Base-by-base conservation (phyloP, 2,329 filamentous ascomycete species). In the Aspergillus sp. region DNA sequence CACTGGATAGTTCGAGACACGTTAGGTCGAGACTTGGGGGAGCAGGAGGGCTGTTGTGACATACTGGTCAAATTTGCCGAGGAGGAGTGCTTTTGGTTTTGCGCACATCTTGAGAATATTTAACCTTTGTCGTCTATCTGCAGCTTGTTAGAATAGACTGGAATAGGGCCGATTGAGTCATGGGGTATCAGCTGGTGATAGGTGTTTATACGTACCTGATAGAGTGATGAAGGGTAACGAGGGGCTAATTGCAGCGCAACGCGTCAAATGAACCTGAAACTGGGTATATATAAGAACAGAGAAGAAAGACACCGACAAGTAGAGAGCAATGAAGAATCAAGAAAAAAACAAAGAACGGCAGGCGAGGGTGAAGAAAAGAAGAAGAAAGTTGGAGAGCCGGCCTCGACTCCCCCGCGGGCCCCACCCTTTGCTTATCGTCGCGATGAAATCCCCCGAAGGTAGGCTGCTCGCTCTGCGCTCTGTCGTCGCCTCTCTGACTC, bases 41-140 rank as follows among this genome's bases (percentile, higher is more conserved):
- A 9, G 6, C 19, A 52, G 3, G 23, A 49, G 4, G 30, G 30
- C 19, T 19, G 30, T 22, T 4, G 6, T 25, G 53, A 82, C 85
- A 68, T 77, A 90, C 88, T 88, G 85, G 59, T 85, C 82, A 64
- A 91, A 86, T 43, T 80, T 71, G 52, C 89, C 89, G 17, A 91
- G 78, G 47, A 89, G 81, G 7, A 91, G 81, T 53, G 89, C 83
- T 70, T 87, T 88, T 45, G 84, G 83, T 68, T 82, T 86, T 25
- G 64, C 69, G 28, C 60, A 53, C 71, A 75, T 75, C 43, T 25
- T 60, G 23, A 13, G 7, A 19, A 23, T 19, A 3, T 52, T 8
- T 25, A 7, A 11, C 6, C 15, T 41, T 15, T 15, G 13, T 15
- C 4, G 15, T 41, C 25, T 28, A 28, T 41, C 48, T 50, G 13